Base-by-base conservation (phyloP, 306 rosid species). In the Rubus idaeus region DNA sequence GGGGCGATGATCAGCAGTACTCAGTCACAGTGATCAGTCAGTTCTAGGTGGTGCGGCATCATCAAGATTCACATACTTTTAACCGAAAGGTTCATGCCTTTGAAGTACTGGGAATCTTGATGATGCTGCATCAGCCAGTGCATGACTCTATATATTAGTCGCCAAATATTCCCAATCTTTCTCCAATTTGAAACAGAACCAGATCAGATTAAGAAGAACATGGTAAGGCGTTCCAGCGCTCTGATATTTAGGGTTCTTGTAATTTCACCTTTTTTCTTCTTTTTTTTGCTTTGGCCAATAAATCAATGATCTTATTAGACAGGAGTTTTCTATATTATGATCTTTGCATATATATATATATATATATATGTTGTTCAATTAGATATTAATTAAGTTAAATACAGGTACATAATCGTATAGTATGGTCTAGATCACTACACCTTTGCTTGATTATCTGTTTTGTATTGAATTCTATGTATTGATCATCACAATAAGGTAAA, bases 81-180 rank as follows among this genome's bases (percentile, higher is more conserved):
- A 20, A 46, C 64, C 21, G 42, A 44, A 57, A 74, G 57, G 55
- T 60, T 74, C 62, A 5, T 61, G 50, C 70, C 78, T 46, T 53
- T 37, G 17, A 42, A 41, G 71, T 42, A 42, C 68, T 90, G 97
- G 70, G 97, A 91, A 91, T 91, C 94, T 91, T 91, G 97, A 91
- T 91, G 97, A 91, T 89, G 94, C 97, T 91, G 97, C 97, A 89
- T 65, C 88, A 41, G 86, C 91, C 79, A 67, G 83, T 89, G 81
- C 66, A 80, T 83, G 94, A 76, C 93, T 91, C 93, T 91, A 6
- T 16, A 7, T 30, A 16, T 7, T 18, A 6, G 35, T 30, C 35
- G 42, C 35, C 46, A 16, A 40, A 3, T 35, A 37, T 37, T 16
- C 23, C 69, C 23, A 17, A 64, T 39, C 70, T 64, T 41, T 64